These are phyloP conservation scores for Aspergillus ochraceus DNA, from an alignment of 2,329 filamentous ascomycete genomes.

Conservation along the genomic window DNA sequence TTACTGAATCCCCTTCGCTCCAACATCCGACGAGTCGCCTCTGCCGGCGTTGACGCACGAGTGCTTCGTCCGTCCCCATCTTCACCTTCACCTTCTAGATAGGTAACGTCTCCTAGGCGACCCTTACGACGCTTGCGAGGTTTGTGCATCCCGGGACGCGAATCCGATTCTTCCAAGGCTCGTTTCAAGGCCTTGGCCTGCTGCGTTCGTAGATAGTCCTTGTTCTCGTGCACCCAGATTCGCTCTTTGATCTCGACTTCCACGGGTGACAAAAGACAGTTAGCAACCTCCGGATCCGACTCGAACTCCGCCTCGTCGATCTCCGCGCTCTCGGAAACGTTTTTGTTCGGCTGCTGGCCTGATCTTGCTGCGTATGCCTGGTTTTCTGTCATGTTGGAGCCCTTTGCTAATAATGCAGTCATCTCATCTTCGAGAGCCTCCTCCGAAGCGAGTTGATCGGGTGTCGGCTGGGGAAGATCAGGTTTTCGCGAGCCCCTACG, in stretches of 20 bases:
- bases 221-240: conserved; percentile 93
- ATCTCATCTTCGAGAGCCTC: conserved; percentile 68
- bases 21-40: conserved; percentile 68
- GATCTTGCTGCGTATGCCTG: conserved; percentile 4
- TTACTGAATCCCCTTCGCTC: conserved; percentile 69
- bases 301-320: conserved; percentile 82
- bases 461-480: conserved; percentile 53
- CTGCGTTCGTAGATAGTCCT: conserved; percentile 84
- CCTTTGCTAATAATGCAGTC: conserved; percentile 59
- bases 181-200: conserved; percentile 79
- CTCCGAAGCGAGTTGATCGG: conserved; percentile 61
- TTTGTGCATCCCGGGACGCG: conserved; percentile 38
- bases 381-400: conserved; percentile 37
- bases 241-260: conserved; percentile 83
- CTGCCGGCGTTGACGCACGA: conserved; percentile 66
- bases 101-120: conserved; percentile 48
- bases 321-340: conserved; percentile 55
- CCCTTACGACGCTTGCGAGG: conserved; percentile 52
- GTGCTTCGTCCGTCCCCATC: conserved; percentile 65
- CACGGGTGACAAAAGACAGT: conserved; percentile 70
- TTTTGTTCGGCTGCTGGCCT: conserved; percentile 33
- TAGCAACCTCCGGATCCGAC: conserved; percentile 81
- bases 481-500: conserved; percentile 32
- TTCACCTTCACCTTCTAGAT: conserved; percentile 49
- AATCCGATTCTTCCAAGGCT: conserved; percentile 60